These are phyloP conservation scores for Rhazya stricta DNA, from an alignment of 257 asterid species.

Conservation along the genomic window DNA sequence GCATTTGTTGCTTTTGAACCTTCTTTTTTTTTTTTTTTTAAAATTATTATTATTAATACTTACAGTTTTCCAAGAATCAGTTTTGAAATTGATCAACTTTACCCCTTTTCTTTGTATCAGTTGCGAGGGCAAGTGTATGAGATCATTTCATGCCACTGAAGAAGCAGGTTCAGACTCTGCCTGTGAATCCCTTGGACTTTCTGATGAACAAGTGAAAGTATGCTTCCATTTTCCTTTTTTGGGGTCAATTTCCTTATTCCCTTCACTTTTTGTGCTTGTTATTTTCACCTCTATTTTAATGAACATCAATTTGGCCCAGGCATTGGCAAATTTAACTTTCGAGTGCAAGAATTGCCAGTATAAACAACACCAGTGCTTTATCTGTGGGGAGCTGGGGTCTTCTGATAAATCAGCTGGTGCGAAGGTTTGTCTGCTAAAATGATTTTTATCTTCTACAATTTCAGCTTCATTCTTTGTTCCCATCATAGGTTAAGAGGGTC, in stretches of 20 bases:
- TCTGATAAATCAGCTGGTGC: conserved; percentile 71
- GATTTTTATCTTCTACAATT: neutral
- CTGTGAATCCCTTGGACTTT: conserved; percentile 58
- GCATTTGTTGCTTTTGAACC: neutral
- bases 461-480: neutral
- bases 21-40: neutral
- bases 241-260: neutral
- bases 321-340: conserved; percentile 23
- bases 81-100: neutral
- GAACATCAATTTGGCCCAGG: neutral
- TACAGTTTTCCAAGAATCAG: neutral
- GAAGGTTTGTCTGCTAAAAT: conserved; percentile 41
- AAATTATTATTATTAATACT: too few relatives aligned
- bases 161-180: conserved; percentile 54
- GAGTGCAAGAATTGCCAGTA: conserved; percentile 66
- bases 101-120: conserved; percentile 25
- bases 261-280: conserved; percentile 7
- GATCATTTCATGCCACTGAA: conserved; percentile 76
- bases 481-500: neutral
- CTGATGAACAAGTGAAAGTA: conserved; percentile 50
- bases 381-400: conserved; percentile 78
- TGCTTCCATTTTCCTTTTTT: conserved; percentile 11
- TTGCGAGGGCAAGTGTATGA: conserved; percentile 85
- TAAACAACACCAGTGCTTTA: conserved; percentile 80
- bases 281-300: neutral